Conservation (phyloP, 2,329 filamentous ascomycete species). For the Penicillium sp. region DNA sequence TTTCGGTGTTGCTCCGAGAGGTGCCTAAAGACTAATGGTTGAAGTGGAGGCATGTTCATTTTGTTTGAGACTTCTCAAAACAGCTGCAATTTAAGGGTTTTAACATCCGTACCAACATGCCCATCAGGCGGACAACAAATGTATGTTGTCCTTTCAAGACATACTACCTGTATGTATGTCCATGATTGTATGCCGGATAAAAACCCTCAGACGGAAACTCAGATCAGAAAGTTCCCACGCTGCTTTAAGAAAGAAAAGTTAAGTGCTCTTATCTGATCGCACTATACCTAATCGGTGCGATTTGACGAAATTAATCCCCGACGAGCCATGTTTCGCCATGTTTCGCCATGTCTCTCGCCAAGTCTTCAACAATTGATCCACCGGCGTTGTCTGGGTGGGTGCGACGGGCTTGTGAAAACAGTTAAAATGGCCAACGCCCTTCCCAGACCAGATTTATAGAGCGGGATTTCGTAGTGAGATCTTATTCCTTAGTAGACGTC, state of each 20-base stretch:
- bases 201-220: background rate
- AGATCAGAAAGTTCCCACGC: background rate
- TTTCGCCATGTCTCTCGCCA: background rate
- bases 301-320: background rate
- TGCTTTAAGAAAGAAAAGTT: background rate
- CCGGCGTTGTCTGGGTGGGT: background rate
- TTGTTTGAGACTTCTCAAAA: background rate
- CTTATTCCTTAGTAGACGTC: background rate
- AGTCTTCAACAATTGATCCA: background rate
- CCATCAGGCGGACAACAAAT: background rate
- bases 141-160: background rate
- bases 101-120: background rate
- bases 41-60: background rate
- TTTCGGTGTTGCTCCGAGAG: background rate
- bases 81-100: background rate
- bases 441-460: background rate
- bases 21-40: background rate
- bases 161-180: no score
- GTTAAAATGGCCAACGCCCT: background rate
- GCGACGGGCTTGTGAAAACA: background rate
- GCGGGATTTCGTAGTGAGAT: background rate
- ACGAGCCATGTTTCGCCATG: background rate
- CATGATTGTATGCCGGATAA: background rate
- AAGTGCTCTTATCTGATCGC: constrained; percentile 5
- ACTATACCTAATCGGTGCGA: background rate